These are phyloP conservation scores for Zasmidium citrigriseum DNA, from an alignment of 2,329 filamentous ascomycete species.

Conservation along the genomic window DNA sequence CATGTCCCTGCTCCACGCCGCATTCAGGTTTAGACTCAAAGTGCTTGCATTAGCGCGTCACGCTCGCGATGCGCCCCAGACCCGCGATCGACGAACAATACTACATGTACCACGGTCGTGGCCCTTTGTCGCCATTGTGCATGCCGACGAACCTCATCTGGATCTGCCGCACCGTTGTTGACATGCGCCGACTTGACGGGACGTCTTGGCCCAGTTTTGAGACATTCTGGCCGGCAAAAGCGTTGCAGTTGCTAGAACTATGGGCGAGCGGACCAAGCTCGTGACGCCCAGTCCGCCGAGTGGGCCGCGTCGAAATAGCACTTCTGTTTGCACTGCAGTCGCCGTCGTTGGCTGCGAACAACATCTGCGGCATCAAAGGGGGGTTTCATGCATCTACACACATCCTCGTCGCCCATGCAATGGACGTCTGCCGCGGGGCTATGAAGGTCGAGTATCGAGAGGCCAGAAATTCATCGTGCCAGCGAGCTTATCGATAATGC, in stretches of 20 bases:
- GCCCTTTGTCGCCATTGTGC: not conserved
- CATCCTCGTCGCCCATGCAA: not conserved
- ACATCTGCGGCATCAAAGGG: not conserved
- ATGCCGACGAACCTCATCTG: not conserved
- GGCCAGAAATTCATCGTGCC: not conserved
- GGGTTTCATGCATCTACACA: not conserved
- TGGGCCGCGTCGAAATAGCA: not conserved
- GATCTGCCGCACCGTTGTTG: not conserved
- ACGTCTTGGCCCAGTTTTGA: not conserved
- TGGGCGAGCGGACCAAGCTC: not conserved
- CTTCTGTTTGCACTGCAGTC: not conserved
- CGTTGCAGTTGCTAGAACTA: not conserved
- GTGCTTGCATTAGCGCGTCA: slow-evolving; percentile 8
- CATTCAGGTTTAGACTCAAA: not conserved
- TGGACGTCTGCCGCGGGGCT: not conserved
- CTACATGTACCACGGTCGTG: not conserved
- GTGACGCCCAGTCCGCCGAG: not conserved
- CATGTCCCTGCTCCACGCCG: not conserved
- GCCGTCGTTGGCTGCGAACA: not conserved
- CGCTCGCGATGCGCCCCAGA: not conserved
- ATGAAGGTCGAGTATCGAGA: not conserved
- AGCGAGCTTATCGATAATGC: not conserved
- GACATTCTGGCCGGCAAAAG: not conserved
- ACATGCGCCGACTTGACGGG: not conserved
- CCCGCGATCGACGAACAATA: slow-evolving; percentile 2